Conservation (phyloP, 352 stramenopile genomes). For the Globisporangium paddicum region DNA sequence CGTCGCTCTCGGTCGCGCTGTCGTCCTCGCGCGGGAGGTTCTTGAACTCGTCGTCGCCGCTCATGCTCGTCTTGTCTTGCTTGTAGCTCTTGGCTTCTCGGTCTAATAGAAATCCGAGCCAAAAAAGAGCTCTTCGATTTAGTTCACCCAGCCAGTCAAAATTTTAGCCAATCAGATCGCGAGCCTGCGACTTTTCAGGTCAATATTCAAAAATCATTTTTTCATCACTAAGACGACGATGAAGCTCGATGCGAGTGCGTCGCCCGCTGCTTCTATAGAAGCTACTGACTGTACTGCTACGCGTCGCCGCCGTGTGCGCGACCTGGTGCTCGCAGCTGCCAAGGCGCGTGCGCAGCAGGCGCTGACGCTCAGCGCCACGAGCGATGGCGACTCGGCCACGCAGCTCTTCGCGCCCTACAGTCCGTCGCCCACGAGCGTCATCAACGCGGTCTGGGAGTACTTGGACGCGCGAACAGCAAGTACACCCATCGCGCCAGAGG, state of each 20-base stretch:
- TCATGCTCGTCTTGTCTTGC: neutral
- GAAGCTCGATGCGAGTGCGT: neutral
- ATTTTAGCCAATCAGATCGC: conserved; percentile 14
- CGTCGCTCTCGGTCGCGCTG: conserved; percentile 37
- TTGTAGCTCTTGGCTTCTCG: neutral
- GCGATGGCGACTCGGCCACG: conserved; percentile 3
- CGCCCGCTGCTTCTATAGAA: neutral
- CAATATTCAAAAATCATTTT: neutral
- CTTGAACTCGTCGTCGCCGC: conserved; percentile 18
- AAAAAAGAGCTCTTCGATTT: neutral
- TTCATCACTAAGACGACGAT: neutral
- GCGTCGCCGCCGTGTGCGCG: conserved; percentile 33
- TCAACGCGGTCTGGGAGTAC: conserved; percentile 60
- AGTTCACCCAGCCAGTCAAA: conserved; percentile 9
- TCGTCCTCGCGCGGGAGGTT: conserved; percentile 15
- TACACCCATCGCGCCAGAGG: conserved; percentile 16
- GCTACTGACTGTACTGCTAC: no score
- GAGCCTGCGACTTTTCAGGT: neutral
- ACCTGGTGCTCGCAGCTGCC: conserved; percentile 62
- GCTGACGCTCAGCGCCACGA: conserved; percentile 25
- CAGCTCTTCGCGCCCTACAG: conserved; percentile 73
- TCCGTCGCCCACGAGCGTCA: conserved; percentile 50
- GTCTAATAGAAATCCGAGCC: neutral
- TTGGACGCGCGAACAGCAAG: conserved; percentile 16
- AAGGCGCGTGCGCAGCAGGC: conserved; percentile 40